Evolutionary conservation across 2,329 filamentous ascomycete genomes (phyloP), one percentile per base, ranked within the genome.

Genomic region (Diaporthe australafricana): DNA sequence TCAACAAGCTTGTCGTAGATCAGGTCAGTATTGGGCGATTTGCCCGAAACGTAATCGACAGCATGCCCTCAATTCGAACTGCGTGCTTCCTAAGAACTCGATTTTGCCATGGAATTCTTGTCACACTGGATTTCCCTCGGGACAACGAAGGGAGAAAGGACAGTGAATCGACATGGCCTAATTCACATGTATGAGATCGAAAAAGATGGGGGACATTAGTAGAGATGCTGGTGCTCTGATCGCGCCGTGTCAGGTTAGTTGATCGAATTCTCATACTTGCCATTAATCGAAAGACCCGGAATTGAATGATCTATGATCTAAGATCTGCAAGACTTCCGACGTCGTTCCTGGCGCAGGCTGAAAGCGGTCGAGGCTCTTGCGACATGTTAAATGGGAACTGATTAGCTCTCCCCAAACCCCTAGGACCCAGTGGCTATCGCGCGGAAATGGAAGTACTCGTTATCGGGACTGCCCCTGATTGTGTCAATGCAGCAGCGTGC

Each of bases 361-460:
- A 50, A 65, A 65, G 9, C 60, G 30, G 60, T 48, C n/a, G 53
- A 38, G 53, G 42, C 42, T 65, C 45, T n/a, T 25, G 5, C n/a
- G 14, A 17, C 8, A 20, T 38, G 60, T 65, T 65, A 20, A 65
- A 65, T 65, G 4, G 27, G 42, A 50, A 65, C 60, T 50, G 48
- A 8, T 22, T 45, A 32, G 45, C 45, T 38, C 7, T 38, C 22
- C 12, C 7, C 30, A 27, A 12, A 2, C 22, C 14, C 55, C 22
- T 22, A 17, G 25, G 14, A 27, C 17, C 11, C 16, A 3, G 38
- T 45, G 56, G 38, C 30, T 5, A 20, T 20, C 30, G 45, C 45
- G 45, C 22, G 6, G 35, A 40, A 3, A 2, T 3, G 11, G 22
- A 69, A 5, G 67, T 69, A 52, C 22, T 32, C 45, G 11, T 62